phyloP scores from a whole-genome alignment of 495 filamentous ascomycete genomes.

The Trypethelium eluteriae region DNA sequence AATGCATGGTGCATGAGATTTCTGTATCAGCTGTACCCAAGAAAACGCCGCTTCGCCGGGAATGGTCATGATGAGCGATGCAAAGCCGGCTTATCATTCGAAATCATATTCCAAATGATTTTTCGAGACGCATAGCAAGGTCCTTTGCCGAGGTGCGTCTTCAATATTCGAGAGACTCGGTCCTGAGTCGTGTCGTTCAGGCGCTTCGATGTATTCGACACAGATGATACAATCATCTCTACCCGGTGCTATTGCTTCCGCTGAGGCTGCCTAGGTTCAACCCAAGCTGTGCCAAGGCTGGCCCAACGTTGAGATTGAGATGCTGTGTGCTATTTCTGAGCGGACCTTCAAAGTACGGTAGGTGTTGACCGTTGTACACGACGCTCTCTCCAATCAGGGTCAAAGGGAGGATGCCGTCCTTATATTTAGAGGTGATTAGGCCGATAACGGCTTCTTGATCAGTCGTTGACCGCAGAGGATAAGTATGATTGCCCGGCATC shows the following conservation, averaged over 20 bases:
- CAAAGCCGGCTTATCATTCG: no score
- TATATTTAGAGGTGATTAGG: constrained; percentile 38
- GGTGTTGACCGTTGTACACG: constrained; percentile 49
- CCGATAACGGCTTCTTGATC: constrained; percentile 43
- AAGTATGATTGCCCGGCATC: constrained; percentile 52
- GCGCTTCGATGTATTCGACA: not conserved
- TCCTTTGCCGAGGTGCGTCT: no score
- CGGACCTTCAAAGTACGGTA: constrained; percentile 55
- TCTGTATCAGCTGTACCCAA: no score
- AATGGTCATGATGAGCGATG: no score
- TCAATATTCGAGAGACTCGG: not conserved
- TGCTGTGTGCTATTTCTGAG: constrained; percentile 38
- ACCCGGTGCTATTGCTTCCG: not conserved
- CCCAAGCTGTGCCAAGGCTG: constrained; percentile 33
- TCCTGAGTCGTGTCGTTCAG: not conserved
- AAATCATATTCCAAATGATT: no score
- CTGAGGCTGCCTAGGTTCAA: constrained; percentile 12
- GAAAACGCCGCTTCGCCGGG: no score
- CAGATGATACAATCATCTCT: not conserved
- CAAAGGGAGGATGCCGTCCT: constrained; percentile 52
- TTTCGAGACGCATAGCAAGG: no score
- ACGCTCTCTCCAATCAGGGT: constrained; percentile 51
- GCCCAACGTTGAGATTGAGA: constrained; percentile 39
- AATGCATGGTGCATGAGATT: no score
- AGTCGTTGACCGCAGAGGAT: constrained; percentile 49